Evolutionary conservation across 306 rosid genomes (phyloP).

Genomic region (Castanea sativa): DNA sequence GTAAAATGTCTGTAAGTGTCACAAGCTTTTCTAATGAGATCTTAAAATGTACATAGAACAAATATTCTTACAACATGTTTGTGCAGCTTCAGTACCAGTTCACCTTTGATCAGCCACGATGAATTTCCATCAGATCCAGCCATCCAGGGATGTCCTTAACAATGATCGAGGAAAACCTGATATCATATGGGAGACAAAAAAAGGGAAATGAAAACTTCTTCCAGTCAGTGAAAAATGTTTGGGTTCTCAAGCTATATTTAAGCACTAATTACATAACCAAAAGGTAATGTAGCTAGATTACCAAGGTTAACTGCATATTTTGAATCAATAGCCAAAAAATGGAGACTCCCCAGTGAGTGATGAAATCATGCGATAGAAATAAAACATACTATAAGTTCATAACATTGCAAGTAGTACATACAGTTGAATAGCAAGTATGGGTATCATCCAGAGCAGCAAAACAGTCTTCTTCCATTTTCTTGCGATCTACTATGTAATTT

Average conservation of each 20-base stretch:
- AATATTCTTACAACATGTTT: neutral
- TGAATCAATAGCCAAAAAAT: neutral
- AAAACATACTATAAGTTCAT: neutral
- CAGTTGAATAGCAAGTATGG: constrained; percentile 6
- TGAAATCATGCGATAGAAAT: neutral
- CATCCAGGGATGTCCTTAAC: neutral
- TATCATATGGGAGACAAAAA: neutral
- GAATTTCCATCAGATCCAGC: neutral
- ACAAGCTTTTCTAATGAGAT: neutral
- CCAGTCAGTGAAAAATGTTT: neutral
- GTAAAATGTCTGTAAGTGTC: neutral
- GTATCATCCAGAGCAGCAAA: constrained; percentile 54
- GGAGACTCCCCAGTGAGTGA: neutral
- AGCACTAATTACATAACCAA: neutral
- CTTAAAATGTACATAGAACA: constrained; percentile 2
- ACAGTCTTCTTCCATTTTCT: constrained; percentile 50
- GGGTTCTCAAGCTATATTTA: neutral
- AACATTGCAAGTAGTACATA: neutral
- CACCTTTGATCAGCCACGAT: neutral
- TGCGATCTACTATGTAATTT: constrained; percentile 54
- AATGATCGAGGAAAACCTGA: constrained; percentile 8
- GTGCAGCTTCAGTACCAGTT: neutral
- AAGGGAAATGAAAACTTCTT: neutral
- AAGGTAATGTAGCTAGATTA: neutral
- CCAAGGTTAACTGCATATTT: neutral